Evolutionary conservation across 2,329 filamentous ascomycete genomes (phyloP).

Genomic region (Alternaria dauci): DNA sequence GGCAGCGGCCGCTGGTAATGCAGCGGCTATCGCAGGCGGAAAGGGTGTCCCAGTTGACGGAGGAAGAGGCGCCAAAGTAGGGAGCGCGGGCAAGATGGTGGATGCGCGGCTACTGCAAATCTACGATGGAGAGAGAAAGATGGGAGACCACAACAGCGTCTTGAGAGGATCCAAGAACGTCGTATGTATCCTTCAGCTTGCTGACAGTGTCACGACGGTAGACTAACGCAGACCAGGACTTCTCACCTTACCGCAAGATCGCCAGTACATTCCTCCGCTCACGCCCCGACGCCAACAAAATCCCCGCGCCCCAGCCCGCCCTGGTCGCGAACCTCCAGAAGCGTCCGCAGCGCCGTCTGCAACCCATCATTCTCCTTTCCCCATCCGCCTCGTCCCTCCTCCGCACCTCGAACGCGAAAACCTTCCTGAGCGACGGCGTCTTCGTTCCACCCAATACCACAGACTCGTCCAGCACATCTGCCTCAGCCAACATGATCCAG

Average conservation of each 20-base stretch:
- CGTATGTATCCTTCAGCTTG: conserved; percentile 60
- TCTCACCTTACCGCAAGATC: conserved; percentile 89
- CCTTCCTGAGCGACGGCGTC: conserved; percentile 85
- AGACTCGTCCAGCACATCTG: conserved; percentile 66
- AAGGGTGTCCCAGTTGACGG: conserved; percentile 51
- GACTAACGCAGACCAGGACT: conserved; percentile 70
- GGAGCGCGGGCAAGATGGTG: conserved; percentile 55
- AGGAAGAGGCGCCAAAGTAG: conserved; percentile 48
- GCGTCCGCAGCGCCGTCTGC: conserved; percentile 58
- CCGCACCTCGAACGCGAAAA: conserved; percentile 93
- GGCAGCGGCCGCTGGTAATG: conserved; percentile 58
- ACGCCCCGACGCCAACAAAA: conserved; percentile 51
- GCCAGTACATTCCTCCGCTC: conserved; percentile 76
- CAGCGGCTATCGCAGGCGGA: conserved; percentile 62
- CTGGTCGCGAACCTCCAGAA: conserved; percentile 53
- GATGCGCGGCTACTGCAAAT: conserved; percentile 87
- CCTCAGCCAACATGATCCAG: conserved; percentile 75
- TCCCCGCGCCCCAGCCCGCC: conserved; percentile 43
- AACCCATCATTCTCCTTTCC: conserved; percentile 94
- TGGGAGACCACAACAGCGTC: conserved; percentile 90
- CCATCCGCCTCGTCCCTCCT: conserved; percentile 94
- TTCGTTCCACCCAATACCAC: conserved; percentile 78
- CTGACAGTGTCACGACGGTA: background rate
- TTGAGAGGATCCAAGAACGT: conserved; percentile 88
- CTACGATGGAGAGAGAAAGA: conserved; percentile 88